Percentiles rank a stretch among this genome's conserved stretches.
Evolutionary conservation across 495 filamentous ascomycete species (phyloP).

Genomic region (Neurospora pannonica): DNA sequence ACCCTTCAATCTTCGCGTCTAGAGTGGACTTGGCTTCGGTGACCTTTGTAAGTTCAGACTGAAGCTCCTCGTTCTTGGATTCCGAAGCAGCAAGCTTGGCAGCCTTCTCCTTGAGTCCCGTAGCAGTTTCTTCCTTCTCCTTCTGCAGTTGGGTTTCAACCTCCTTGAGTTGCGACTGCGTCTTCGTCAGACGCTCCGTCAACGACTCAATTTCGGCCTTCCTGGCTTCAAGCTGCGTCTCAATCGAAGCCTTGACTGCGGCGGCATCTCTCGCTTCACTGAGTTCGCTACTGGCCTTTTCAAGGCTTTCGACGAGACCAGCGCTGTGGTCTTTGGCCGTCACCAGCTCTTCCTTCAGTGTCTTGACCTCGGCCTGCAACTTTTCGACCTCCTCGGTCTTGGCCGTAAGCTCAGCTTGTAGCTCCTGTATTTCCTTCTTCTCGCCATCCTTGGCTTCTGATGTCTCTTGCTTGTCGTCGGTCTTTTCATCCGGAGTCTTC

Average conservation of each 20-base stretch:
- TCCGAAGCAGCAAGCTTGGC: slow-evolving; percentile 15
- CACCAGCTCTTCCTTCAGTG: slow-evolving; percentile 28
- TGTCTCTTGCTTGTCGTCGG: background rate
- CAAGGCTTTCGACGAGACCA: slow-evolving; percentile 52
- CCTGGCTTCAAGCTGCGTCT: slow-evolving; percentile 39
- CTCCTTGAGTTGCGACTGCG: slow-evolving; percentile 41
- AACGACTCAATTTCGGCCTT: slow-evolving; percentile 38
- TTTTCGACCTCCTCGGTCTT: slow-evolving; percentile 32
- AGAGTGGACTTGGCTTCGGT: slow-evolving; percentile 22
- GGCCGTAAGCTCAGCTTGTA: slow-evolving; percentile 53
- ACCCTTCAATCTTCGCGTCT: slow-evolving; percentile 19
- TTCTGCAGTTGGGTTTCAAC: slow-evolving; percentile 44
- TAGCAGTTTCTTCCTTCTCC: slow-evolving; percentile 27
- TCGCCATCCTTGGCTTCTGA: slow-evolving; percentile 42
- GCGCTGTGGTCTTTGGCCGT: slow-evolving; percentile 56
- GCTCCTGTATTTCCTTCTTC: slow-evolving; percentile 48
- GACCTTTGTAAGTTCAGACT: slow-evolving; percentile 22
- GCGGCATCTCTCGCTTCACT: slow-evolving; percentile 47
- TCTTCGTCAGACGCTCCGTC: slow-evolving; percentile 41
- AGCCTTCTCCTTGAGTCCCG: slow-evolving; percentile 30
- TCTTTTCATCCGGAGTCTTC: slow-evolving; percentile 1
- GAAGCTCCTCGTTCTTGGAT: slow-evolving; percentile 28
- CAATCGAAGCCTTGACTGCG: slow-evolving; percentile 41
- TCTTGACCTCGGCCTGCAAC: slow-evolving; percentile 25
- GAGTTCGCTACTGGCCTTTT: slow-evolving; percentile 50